These are phyloP conservation scores for Cladosporium sp. DNA, from an alignment of 2,329 filamentous ascomycete species.

Conservation along the genomic window DNA sequence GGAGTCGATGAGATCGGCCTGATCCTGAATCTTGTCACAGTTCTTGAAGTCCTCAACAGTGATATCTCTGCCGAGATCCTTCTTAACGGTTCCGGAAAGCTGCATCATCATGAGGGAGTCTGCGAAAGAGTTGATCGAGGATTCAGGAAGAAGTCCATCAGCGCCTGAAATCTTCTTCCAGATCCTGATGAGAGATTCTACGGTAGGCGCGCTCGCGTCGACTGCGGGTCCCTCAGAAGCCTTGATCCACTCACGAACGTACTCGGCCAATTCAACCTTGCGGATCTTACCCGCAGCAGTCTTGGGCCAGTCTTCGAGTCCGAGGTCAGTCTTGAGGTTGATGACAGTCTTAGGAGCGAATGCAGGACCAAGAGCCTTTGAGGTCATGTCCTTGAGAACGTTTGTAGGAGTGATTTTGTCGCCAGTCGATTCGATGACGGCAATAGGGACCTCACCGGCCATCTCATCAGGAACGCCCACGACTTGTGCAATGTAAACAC, in stretches of 20 bases:
- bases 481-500: conserved; percentile 36
- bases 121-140: conserved; percentile 26
- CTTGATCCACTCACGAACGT: conserved; percentile 27
- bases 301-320: conserved; percentile 35
- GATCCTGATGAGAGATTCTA: conserved; percentile 28
- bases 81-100: conserved; percentile 30
- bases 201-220: conserved; percentile 25
- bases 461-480: conserved; percentile 43
- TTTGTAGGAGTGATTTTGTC: conserved; percentile 32
- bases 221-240: conserved; percentile 22
- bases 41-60: conserved; percentile 32
- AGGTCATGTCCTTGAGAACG: conserved; percentile 34
- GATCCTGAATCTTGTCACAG: conserved; percentile 28
- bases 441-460: conserved; percentile 48
- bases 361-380: conserved; percentile 36
- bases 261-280: conserved; percentile 35
- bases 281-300: conserved; percentile 46
- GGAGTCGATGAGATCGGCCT: conserved; percentile 28
- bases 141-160: conserved; percentile 21
- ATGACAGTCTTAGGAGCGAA: conserved; percentile 40
- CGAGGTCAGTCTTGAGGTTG: conserved; percentile 38
- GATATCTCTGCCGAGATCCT: conserved; percentile 28
- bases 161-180: conserved; percentile 30
- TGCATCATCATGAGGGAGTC: conserved; percentile 35
- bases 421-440: conserved; percentile 36